These are phyloP conservation scores for Candida palmyrensis DNA, from an alignment of 805 yeast genomes.

Conservation along the genomic window DNA sequence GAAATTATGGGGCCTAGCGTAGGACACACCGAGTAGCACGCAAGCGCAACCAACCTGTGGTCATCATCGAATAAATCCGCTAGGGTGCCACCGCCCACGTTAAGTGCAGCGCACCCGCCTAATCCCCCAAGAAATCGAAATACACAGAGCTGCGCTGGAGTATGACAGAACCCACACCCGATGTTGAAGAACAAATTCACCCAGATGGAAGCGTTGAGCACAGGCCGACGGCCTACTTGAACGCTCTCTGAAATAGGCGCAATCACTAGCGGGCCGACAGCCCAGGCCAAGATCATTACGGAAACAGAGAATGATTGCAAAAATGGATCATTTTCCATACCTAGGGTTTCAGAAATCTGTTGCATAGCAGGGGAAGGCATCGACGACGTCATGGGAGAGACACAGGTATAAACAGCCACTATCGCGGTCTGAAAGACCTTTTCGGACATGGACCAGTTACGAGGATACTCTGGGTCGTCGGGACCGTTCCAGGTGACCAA, in stretches of 20 bases:
- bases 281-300: constrained; percentile 66
- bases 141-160: constrained; percentile 54
- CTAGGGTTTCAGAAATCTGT: constrained; percentile 41
- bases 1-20: constrained; percentile 67
- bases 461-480: constrained; percentile 58
- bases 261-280: constrained; percentile 57
- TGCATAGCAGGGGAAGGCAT: constrained; percentile 57
- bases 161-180: constrained; percentile 58
- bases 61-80: constrained; percentile 55
- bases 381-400: constrained; percentile 60
- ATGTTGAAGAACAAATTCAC: constrained; percentile 46
- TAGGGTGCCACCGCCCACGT: constrained; percentile 65
- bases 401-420: constrained; percentile 50
- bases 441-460: constrained; percentile 47
- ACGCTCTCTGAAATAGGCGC: constrained; percentile 66
- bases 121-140: constrained; percentile 61
- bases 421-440: constrained; percentile 42
- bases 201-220: constrained; percentile 49
- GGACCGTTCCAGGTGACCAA: constrained; percentile 63
- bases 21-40: constrained; percentile 53
- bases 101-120: constrained; percentile 64
- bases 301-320: constrained; percentile 54
- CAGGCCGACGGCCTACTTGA: constrained; percentile 51
- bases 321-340: constrained; percentile 31
- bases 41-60: constrained; percentile 51